Percentiles rank a stretch among this genome's conserved stretches.
phyloP scores from a whole-genome alignment of 2,329 filamentous ascomycete species.

The Fusarium anguioides region DNA sequence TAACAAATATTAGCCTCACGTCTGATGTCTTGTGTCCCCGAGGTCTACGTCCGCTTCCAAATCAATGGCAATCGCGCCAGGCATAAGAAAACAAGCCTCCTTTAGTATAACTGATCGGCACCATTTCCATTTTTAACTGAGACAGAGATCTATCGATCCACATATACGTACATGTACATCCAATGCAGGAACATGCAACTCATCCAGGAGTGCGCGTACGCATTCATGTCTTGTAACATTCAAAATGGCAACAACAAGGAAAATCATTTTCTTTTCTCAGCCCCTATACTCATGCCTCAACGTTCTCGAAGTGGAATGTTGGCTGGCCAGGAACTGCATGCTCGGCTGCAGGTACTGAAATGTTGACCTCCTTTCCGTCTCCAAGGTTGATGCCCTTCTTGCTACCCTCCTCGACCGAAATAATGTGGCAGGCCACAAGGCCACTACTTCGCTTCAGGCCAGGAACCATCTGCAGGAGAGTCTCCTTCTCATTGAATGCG shows the following conservation, averaged over 20 bases:
- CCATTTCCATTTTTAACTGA: constrained; percentile 20
- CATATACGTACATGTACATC: constrained; percentile 12
- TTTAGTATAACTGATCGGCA: constrained; percentile 21
- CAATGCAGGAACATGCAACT: constrained; percentile 29
- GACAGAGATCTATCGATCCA: constrained; percentile 21
- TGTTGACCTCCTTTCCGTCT: constrained; percentile 65
- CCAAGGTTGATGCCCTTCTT: constrained; percentile 70
- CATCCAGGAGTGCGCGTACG: neutral
- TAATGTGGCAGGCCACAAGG: constrained; percentile 76
- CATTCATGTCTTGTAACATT: constrained; percentile 19
- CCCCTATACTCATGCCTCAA: constrained; percentile 57
- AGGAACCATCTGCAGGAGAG: constrained; percentile 80
- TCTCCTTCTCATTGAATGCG: constrained; percentile 84
- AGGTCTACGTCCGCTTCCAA: neutral
- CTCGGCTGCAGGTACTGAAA: constrained; percentile 70
- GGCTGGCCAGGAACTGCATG: constrained; percentile 84
- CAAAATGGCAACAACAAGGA: constrained; percentile 18
- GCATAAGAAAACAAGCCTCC: constrained; percentile 16
- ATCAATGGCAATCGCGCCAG: neutral
- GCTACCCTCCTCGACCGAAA: constrained; percentile 76
- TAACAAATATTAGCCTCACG: too few species aligned
- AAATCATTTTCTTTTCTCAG: neutral
- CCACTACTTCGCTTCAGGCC: constrained; percentile 80
- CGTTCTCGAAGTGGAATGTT: constrained; percentile 87
- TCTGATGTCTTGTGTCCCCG: too few species aligned